Conservation (phyloP, 768 basidiomycete species). For the Cubamyces lactineus region DNA sequence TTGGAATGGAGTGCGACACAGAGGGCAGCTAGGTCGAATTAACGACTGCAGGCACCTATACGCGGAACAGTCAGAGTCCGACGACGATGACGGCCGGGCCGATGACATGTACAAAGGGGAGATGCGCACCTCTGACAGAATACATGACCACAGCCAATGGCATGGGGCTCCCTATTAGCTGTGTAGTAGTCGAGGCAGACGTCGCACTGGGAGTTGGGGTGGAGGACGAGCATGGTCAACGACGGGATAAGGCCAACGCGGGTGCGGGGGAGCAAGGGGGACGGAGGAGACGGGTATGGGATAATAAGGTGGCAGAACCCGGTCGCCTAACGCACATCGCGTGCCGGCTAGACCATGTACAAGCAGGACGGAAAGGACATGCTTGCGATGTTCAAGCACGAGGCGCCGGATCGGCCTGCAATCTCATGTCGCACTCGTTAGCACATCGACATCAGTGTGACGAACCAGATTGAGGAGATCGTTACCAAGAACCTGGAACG, state of each 20-base stretch:
- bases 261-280: conserved; percentile 25
- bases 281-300: conserved; percentile 11
- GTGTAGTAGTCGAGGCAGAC: conserved; percentile 70
- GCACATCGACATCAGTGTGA: conserved; percentile 23
- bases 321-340: conserved; percentile 36
- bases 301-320: conserved; percentile 29
- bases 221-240: conserved; percentile 66
- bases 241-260: conserved; percentile 31
- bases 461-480: conserved; percentile 23
- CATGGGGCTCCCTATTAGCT: conserved; percentile 59
- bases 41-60: conserved; percentile 59
- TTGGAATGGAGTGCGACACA: conserved; percentile 63
- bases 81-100: conserved; percentile 5
- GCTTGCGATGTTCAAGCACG: conserved; percentile 24
- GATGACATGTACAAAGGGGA: conserved; percentile 14
- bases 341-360: conserved; percentile 34
- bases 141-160: conserved; percentile 72
- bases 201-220: conserved; percentile 70
- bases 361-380: conserved; percentile 27
- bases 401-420: conserved; percentile 33
- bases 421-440: conserved; percentile 27
- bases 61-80: background rate
- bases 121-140: conserved; percentile 46
- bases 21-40: conserved; percentile 55
- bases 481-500: conserved; percentile 26